phyloP scores from a whole-genome alignment of 164 flowering plant genomes.

The Vitis cinerea region DNA sequence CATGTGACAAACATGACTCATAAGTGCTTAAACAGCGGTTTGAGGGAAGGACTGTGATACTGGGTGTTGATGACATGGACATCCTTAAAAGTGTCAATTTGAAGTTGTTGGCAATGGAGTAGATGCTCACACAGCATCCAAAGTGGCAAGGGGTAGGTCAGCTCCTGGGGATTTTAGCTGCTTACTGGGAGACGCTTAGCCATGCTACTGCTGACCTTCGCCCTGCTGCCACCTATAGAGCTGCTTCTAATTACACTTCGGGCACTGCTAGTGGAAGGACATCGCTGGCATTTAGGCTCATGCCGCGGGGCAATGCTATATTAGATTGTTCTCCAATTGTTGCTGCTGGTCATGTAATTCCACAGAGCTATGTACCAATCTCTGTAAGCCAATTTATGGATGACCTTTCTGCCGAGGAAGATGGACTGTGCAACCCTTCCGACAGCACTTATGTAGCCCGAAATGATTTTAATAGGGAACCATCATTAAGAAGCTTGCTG shows the following conservation, averaged over 20 bases:
- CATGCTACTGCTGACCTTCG: conserved; percentile 96
- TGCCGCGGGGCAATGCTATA: conserved; percentile 90
- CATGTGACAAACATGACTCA: conserved; percentile 29
- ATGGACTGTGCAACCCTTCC: no score
- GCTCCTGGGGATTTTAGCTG: conserved; percentile 72
- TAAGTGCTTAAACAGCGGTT: no score
- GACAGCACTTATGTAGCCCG: no score
- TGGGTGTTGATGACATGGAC: no score
- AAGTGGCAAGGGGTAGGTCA: conserved; percentile 58
- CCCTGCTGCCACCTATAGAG: conserved; percentile 74
- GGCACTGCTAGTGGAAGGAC: conserved; percentile 68
- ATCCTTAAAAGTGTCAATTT: conserved; percentile 5
- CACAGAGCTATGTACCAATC: no score
- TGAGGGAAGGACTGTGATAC: no score
- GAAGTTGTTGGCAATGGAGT: conserved; percentile 69
- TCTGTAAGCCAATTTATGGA: no score
- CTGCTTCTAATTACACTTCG: conserved; percentile 44
- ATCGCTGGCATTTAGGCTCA: conserved; percentile 81
- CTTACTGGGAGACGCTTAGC: conserved; percentile 89
- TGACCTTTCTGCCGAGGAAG: no score
- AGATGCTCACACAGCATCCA: no score
- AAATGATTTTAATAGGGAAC: no score
- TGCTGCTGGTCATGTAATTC: no score
- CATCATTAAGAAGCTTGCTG: no score
- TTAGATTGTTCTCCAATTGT: conserved; percentile 87